These are phyloP conservation scores for Simmondsia chinensis DNA, from an alignment of 148 eudicot species.

Conservation along the genomic window DNA sequence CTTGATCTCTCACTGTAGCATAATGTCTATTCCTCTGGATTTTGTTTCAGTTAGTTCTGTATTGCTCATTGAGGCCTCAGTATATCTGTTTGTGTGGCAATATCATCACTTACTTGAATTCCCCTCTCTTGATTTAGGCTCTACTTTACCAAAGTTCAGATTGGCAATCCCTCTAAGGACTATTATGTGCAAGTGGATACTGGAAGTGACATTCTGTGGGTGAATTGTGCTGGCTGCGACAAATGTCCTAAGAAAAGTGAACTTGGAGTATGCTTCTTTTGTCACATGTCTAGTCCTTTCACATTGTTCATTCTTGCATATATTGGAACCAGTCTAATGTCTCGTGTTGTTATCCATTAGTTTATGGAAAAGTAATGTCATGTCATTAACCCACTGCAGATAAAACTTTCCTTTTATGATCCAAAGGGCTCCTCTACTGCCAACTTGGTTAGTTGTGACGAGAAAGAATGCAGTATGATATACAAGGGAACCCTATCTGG, in stretches of 20 bases:
- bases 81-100: neutral
- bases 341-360: neutral
- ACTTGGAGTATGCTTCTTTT: constrained; percentile 49
- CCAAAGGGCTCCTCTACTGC: constrained; percentile 51
- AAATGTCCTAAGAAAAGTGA: constrained; percentile 60
- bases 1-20: too few species aligned
- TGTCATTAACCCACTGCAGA: constrained; percentile 30
- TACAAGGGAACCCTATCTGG: constrained; percentile 24
- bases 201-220: constrained; percentile 88
- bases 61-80: neutral
- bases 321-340: too few species aligned
- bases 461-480: constrained; percentile 47
- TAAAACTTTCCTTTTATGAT: constrained; percentile 47
- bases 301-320: constrained; percentile 4
- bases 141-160: constrained; percentile 51
- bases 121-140: constrained; percentile 34
- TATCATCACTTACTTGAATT: neutral
- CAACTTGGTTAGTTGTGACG: constrained; percentile 42
- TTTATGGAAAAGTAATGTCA: neutral
- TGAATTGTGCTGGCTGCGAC: constrained; percentile 64
- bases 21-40: too few species aligned
- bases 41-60: neutral
- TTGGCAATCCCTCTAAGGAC: constrained; percentile 69
- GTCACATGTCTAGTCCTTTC: constrained; percentile 11
- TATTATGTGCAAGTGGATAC: constrained; percentile 85